Evolutionary conservation across 257 asterid species (phyloP).

Genomic region (Paraleonurus japonicus): DNA sequence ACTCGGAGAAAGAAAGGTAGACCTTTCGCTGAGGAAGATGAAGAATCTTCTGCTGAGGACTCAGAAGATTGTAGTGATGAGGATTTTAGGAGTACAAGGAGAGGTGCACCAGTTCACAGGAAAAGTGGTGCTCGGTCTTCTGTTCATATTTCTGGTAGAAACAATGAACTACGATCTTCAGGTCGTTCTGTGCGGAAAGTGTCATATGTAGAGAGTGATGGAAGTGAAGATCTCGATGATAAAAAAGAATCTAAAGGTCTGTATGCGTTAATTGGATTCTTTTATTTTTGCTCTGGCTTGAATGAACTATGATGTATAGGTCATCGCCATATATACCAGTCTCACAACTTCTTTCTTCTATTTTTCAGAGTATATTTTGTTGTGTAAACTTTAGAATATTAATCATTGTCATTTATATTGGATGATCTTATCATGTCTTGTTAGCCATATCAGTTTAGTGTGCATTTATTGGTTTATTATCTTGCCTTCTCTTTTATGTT

Average conservation of each 20-base stretch:
- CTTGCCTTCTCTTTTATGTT: background rate
- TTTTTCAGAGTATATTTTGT: background rate
- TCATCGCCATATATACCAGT: conserved; percentile 9
- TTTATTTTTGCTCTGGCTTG: conserved; percentile 11
- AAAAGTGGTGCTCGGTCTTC: conserved; percentile 57
- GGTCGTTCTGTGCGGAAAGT: conserved; percentile 91
- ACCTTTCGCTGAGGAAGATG: conserved; percentile 64
- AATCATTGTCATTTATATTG: background rate
- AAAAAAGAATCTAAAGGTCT: conserved; percentile 75
- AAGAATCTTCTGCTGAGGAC: conserved; percentile 72
- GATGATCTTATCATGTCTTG: conserved; percentile 1
- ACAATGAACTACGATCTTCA: conserved; percentile 72
- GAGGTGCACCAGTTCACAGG: conserved; percentile 51
- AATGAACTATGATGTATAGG: background rate
- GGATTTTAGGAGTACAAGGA: conserved; percentile 58
- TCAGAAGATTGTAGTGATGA: conserved; percentile 71
- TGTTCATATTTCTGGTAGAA: conserved; percentile 44
- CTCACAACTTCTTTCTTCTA: background rate
- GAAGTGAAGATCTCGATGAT: conserved; percentile 84
- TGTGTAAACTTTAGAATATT: conserved; percentile 10
- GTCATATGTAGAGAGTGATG: conserved; percentile 96
- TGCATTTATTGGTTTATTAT: conserved; percentile 2
- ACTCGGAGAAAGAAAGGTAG: conserved; percentile 65
- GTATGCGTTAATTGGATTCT: conserved; percentile 20
- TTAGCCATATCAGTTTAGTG: background rate